phyloP scores from a whole-genome alignment of 805 yeast species.

The Huiozyma sinensis region DNA sequence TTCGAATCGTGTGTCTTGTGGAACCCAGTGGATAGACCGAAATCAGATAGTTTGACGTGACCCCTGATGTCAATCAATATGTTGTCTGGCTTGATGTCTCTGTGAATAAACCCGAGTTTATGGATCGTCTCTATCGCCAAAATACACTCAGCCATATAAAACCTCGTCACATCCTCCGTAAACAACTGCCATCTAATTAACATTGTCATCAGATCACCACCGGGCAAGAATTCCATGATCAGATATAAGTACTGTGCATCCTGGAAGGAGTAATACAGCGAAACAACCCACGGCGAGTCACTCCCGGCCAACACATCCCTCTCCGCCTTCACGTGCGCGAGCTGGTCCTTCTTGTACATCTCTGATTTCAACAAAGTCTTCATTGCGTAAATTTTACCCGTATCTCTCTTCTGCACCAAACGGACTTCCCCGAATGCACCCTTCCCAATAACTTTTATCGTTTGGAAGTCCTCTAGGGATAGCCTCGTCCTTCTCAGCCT shows the following conservation, averaged over 20 bases:
- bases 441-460: constrained; percentile 86
- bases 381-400: constrained; percentile 89
- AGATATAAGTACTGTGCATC: constrained; percentile 66
- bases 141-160: constrained; percentile 93
- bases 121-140: constrained; percentile 91
- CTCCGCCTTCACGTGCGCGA: constrained; percentile 93
- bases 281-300: constrained; percentile 83
- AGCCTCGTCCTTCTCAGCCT: constrained; percentile 77
- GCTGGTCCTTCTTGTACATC: constrained; percentile 88
- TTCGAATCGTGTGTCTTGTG: constrained; percentile 87
- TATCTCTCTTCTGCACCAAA: constrained; percentile 83
- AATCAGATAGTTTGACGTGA: constrained; percentile 73
- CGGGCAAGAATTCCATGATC: constrained; percentile 92
- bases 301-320: constrained; percentile 89
- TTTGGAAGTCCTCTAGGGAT: constrained; percentile 71
- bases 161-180: constrained; percentile 85
- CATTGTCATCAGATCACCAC: constrained; percentile 92
- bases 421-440: constrained; percentile 98
- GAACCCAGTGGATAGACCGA: constrained; percentile 84
- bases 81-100: constrained; percentile 97
- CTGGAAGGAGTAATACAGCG: constrained; percentile 69
- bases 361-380: constrained; percentile 82
- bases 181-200: constrained; percentile 88
- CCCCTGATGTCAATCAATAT: constrained; percentile 78
- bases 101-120: constrained; percentile 85